Base-by-base conservation (phyloP, 1,284 basidiomycete species). In the Cryptococcus amylolentus region DNA sequence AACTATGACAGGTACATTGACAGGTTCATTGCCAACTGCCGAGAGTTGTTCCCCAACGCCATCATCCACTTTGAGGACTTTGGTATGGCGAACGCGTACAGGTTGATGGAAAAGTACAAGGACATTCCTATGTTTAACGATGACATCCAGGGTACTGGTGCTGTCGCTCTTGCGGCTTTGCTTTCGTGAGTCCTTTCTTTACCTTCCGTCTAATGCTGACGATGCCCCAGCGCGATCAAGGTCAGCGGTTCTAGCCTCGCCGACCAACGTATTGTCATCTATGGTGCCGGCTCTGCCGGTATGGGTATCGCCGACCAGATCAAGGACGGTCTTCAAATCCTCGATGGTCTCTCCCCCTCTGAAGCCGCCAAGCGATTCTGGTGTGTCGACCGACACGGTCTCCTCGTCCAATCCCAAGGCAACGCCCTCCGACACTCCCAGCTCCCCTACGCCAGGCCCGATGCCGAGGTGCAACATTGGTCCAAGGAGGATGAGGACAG, bases 241-340 rank as follows among this genome's bases (percentile, higher is more conserved):
- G 85, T 90, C n/a, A 88, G 86, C 20, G 85, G 85, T 67, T 77
- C 78, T 53, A 82, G 79, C 61, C 81, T 92, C 28, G 77, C 81
- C 10, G 87, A 89, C 63, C 89, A 92, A 72, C 83, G 88, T 6
- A 85, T 86, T 70, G 79, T 91, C 55, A 81, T 91, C 52, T 89
- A 86, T 72, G 89, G 90, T 20, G 87, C 88, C 0, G 90, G 89
- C 3, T 86, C 87, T 0, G 89, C 90, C 2, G 90, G 90, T 2
- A 81, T 90, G 59, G 90, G 90, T 27, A 89, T 93, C 60, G 75
- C 75, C 40, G 72, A 75, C 50, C 76, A 77, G 63, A 73, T 93
- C 52, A 84, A 87, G 23, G 88, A 89, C 64, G 89, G 88, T 3
- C 86, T 92, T 62, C 80, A 87, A 51, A 73, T 83, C 48, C 78